phyloP scores from a whole-genome alignment of 805 yeast genomes.

The Saturnispora gosingensis region DNA sequence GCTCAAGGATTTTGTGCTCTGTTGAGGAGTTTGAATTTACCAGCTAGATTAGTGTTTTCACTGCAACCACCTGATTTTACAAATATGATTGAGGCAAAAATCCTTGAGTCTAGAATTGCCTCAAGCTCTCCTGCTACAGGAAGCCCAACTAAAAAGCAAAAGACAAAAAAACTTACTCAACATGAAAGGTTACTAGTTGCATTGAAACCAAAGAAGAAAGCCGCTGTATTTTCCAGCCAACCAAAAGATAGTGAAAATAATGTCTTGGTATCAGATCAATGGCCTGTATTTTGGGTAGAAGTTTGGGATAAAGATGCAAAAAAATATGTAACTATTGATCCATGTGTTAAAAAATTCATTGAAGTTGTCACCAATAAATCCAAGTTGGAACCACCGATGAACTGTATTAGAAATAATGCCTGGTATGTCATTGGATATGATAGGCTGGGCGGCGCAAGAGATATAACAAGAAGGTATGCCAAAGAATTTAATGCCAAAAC shows the following conservation, averaged over 20 bases:
- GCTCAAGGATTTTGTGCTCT: slow-evolving; percentile 84
- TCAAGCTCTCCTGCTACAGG: slow-evolving; percentile 2
- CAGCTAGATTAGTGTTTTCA: slow-evolving; percentile 70
- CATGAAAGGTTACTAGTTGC: slow-evolving; percentile 23
- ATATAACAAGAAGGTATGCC: slow-evolving; percentile 80
- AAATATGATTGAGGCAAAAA: slow-evolving; percentile 18
- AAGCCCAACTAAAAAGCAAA: neutral
- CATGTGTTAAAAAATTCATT: slow-evolving; percentile 52
- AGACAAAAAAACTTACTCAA: slow-evolving; percentile 12
- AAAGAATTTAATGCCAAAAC: slow-evolving; percentile 63
- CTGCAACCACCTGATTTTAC: slow-evolving; percentile 88
- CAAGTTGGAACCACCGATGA: slow-evolving; percentile 53
- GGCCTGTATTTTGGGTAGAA: slow-evolving; percentile 88
- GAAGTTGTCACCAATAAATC: slow-evolving; percentile 50
- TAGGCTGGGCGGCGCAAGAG: slow-evolving; percentile 53
- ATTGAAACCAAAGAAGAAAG: slow-evolving; percentile 20
- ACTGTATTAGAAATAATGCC: slow-evolving; percentile 48
- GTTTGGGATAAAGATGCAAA: slow-evolving; percentile 73
- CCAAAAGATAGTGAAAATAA: slow-evolving; percentile 1
- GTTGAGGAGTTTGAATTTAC: slow-evolving; percentile 58
- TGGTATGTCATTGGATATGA: slow-evolving; percentile 77
- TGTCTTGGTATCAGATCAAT: slow-evolving; percentile 18
- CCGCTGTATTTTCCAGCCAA: slow-evolving; percentile 10
- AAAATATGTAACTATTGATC: slow-evolving; percentile 83
- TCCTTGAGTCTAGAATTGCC: slow-evolving; percentile 7